phyloP scores from a whole-genome alignment of 495 filamentous ascomycete species.

The Opeltia flavorubescens region DNA sequence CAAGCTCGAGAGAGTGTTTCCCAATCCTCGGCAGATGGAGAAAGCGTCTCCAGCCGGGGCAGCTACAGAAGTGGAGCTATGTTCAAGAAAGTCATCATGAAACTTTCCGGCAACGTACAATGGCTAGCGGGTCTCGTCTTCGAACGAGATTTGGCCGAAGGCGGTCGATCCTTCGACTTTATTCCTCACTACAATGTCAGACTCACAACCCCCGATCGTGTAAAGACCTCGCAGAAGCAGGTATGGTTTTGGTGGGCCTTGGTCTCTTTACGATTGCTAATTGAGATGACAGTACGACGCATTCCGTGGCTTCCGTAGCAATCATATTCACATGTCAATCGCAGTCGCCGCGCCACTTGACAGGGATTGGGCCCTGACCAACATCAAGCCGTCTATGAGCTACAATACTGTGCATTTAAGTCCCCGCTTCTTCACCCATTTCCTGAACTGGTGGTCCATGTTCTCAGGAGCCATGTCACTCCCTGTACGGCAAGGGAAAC shows the following conservation, averaged over 20 bases:
- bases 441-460: conserved; percentile 95
- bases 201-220: conserved; percentile 61
- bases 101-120: conserved; percentile 85
- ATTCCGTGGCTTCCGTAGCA: conserved; percentile 82
- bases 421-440: conserved; percentile 93
- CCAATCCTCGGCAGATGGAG: conserved; percentile 40
- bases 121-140: conserved; percentile 87
- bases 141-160: conserved; percentile 56
- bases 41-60: conserved; percentile 46
- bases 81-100: conserved; percentile 98
- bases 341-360: conserved; percentile 72
- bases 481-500: conserved; percentile 76
- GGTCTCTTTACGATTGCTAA: conserved; percentile 12
- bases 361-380: conserved; percentile 64
- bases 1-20: conserved; percentile 50
- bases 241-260: conserved; percentile 12
- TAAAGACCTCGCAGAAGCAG: conserved; percentile 39
- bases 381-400: conserved; percentile 58
- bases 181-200: conserved; percentile 85
- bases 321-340: conserved; percentile 89
- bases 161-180: conserved; percentile 69
- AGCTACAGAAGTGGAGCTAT: conserved; percentile 58
- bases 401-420: conserved; percentile 92
- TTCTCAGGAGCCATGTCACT: conserved; percentile 93
- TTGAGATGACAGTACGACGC: conserved; percentile 62